Evolutionary conservation across 768 basidiomycete genomes (phyloP), one percentile per base, ranked within the genome.

Genomic region (Agaricus sinodeliciosus): DNA sequence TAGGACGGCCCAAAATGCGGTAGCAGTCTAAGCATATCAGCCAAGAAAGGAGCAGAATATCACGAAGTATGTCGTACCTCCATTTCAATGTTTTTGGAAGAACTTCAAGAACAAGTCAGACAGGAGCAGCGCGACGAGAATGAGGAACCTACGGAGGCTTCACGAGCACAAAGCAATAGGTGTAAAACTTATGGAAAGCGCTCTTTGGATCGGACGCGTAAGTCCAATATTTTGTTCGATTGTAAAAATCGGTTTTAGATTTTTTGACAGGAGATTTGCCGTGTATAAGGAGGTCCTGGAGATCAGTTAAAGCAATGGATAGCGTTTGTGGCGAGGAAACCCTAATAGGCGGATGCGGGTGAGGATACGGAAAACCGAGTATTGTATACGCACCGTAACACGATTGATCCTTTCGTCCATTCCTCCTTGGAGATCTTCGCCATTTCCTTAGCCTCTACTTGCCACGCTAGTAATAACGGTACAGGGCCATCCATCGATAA

Each of bases 391-490:
- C 54, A 73, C 73, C 67, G 69, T 13, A 75, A 61, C 15, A 58
- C 57, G 18, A 58, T 60, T 35, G 75, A 80, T 15, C 81, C 85
- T 53, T 73, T 72, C n/a, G 71, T 65, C 90, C 90, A 92, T 60
- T 88, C 87, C 7, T 78, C 73, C 65, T 73, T 78, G 41, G 77
- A 76, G 43, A 92, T 71, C 59, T 82, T 87, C 27, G 75, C 86
- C 82, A 92, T 84, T 61, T 90, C 87, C 54, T 74, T 72, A 9
- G 85, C 77, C 43, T 77, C 71, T 51, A 87, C 65, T 59, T 86
- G 84, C 90, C 90, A 92, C 19, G 87, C 79, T 12, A 91, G 70
- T 15, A 91, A 72, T 49, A 92, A 71, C 16, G 88, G 85, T 56
- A 80, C 67, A 5, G 84, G 72, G 27, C 88, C 86, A 16, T 91